Base-by-base conservation (phyloP, 2,329 filamentous ascomycete species). In the Fusarium sulawesiense region DNA sequence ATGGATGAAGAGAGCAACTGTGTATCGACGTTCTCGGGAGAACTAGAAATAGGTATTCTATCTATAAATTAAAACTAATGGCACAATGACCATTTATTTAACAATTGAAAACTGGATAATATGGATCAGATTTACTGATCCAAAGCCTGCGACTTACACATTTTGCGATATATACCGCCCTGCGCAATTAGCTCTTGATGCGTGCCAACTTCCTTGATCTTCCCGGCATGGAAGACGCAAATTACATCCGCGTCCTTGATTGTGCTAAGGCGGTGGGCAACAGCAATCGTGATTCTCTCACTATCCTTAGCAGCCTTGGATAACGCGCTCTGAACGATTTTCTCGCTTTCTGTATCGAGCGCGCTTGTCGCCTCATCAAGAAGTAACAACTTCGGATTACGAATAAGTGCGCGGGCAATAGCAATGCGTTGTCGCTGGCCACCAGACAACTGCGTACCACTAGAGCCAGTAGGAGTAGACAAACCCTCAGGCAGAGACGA, bases 251-350 rank as follows among this genome's bases (percentile, higher is more conserved):
- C 87, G 55, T 89, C 84, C 80, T 97, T 97, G 80, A 98, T 97
- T 0, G 94, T 98, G 7, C 92, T 96, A 7, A 98, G 85, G 44
- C 95, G 89, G 80, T 98, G 94, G 2, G 94, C 95, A 74, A 98
- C 97, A 91, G 73, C 73, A 44, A 75, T 63, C 4, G 73, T 75
- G 37, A 73, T 75, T 13, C 73, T 70, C 34, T 74, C 91, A 34
- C 93, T 93, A 68, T 88, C 86, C 45, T 97, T 89, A 25, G 98
- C 86, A 41, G 89, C 89, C 73, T 88, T 89, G 4, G 88, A 88
- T 7, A 98, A 85, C 3, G 94, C 95, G 70, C 91, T 89, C 78
- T 98, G 97, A 63, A 98, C 73, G 13, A 77, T 73, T 56, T 73
- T 74, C 60, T 77, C 71, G 7, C 63, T 75, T 57, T 73, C 70